These are phyloP conservation scores for Sanghuangporus weigelae DNA, from an alignment of 1,284 basidiomycete species.

Conservation along the genomic window DNA sequence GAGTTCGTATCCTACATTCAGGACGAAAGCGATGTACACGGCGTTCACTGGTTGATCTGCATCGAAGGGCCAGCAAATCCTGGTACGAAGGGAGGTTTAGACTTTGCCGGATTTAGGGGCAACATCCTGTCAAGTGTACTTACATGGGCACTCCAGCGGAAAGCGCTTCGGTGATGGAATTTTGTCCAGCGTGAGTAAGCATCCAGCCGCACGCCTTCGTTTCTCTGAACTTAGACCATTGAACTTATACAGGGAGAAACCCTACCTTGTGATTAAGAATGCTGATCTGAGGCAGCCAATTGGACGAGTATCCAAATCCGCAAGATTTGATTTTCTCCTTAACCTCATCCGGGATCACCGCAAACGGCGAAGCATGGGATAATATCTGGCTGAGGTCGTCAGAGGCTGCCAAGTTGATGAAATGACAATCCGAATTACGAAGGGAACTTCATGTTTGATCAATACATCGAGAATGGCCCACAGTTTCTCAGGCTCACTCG, in stretches of 20 bases:
- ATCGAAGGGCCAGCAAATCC: slow-evolving; percentile 26
- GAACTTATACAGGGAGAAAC: neutral
- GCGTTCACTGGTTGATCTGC: slow-evolving; percentile 25
- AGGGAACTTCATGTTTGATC: slow-evolving; percentile 10
- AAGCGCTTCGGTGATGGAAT: slow-evolving; percentile 18
- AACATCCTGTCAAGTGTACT: neutral
- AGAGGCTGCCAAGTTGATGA: neutral
- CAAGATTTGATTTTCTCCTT: slow-evolving; percentile 10
- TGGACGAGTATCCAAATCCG: slow-evolving; percentile 10
- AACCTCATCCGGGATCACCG: slow-evolving; percentile 10
- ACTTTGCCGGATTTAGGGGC: too few relatives aligned
- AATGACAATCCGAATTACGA: slow-evolving; percentile 2
- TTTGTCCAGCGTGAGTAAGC: slow-evolving; percentile 19
- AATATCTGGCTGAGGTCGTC: slow-evolving; percentile 1
- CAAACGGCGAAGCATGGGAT: slow-evolving; percentile 8
- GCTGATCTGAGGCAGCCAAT: slow-evolving; percentile 17
- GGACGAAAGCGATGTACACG: slow-evolving; percentile 19
- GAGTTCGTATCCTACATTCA: slow-evolving; percentile 26
- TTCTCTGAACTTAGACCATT: neutral
- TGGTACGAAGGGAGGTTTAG: neutral
- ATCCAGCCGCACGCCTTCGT: slow-evolving; percentile 19
- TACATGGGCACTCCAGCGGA: slow-evolving; percentile 17
- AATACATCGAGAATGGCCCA: slow-evolving; percentile 12
- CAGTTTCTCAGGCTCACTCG: slow-evolving; percentile 7
- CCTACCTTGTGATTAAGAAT: slow-evolving; percentile 15